Evolutionary conservation across 208 protist genomes (phyloP), one percentile per base, ranked within the genome.

Genomic region (Trypanosoma rangeli): DNA sequence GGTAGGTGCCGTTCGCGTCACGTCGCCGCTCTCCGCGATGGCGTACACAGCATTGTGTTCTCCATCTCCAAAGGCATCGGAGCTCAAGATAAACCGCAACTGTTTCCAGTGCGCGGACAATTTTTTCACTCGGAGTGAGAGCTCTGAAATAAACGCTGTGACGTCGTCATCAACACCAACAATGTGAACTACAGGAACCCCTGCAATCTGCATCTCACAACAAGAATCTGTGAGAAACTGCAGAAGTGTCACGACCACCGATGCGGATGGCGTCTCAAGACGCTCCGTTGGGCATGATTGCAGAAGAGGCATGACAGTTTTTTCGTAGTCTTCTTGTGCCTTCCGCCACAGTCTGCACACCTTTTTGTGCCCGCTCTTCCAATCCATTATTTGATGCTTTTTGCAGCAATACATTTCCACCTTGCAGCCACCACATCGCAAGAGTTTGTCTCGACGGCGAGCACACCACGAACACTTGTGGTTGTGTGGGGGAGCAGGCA

Each of bases 401-500:
- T 80, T 83, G 65, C 82, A 81, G 78, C 90, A 95, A 65, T 95
- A 95, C 76, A 72, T 73, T 10, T 90, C 84, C 1, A 85, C 76
- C 42, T 80, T 82, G 68, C 90, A 95, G 13, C 75, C 78, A 42
- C 85, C 74, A 62, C 90, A 95, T 33, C 86, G 85, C 58, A 86
- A 65, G 39, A 93, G 76, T 73, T 67, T 74, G 71, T 89, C 69
- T 8, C 86, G 82, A 24, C 76, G 61, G 13, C 89, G 84, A 18
- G 73, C 73, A 71, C 89, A 94, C 86, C 83, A 94, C 3, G 81
- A 65, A 70, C 89, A 94, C 44, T 64, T 44, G 37, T 71, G 55
- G 42, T 50, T 46, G 26, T 72, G 68, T 3, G 58, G 44, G 18
- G 76, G 59, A 33, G 29, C 24, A 31, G 70, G 60, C 16, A 76